Conservation (phyloP, 2,329 filamentous ascomycete genomes). For the Podosphaera fusca region DNA sequence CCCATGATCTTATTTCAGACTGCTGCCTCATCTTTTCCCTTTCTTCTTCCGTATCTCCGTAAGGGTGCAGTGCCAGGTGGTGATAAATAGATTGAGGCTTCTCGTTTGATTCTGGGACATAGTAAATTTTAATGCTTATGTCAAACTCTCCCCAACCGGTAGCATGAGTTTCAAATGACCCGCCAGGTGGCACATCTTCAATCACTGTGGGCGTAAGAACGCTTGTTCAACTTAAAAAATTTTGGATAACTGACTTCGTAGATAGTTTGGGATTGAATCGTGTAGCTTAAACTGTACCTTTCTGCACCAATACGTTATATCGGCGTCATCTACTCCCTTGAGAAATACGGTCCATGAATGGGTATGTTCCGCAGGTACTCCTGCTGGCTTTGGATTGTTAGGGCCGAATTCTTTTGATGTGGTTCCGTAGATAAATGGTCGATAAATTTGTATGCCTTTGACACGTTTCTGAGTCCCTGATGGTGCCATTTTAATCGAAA, state of each 20-base stretch:
- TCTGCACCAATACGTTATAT: conserved; percentile 86
- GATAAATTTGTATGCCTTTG: conserved; percentile 39
- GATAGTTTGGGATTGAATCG: conserved; percentile 81
- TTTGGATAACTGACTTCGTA: conserved; percentile 36
- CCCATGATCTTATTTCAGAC: conserved; percentile 51
- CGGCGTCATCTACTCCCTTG: conserved; percentile 66
- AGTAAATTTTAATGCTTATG: conserved; percentile 87
- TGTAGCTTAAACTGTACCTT: conserved; percentile 97
- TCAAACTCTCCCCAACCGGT: conserved; percentile 98
- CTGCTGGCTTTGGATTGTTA: conserved; percentile 52
- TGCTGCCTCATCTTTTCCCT: conserved; percentile 31
- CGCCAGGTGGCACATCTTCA: conserved; percentile 38
- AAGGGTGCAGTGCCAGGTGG: conserved; percentile 74
- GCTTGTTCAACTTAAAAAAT: too few relatives aligned
- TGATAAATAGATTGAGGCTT: conserved; percentile 94
- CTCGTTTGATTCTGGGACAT: conserved; percentile 65
- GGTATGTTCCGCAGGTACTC: conserved; percentile 72
- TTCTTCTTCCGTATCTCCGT: conserved; percentile 58
- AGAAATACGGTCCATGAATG: conserved; percentile 95
- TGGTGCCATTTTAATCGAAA: conserved; percentile 27
- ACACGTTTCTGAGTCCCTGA: conserved; percentile 35
- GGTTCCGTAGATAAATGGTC: conserved; percentile 52
- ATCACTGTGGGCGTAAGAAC: conserved; percentile 24
- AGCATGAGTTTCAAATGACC: conserved; percentile 63
- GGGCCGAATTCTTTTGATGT: conserved; percentile 59